Base-by-base conservation (phyloP, 2,329 filamentous ascomycete species). In the Reticulascus tulasneorum region DNA sequence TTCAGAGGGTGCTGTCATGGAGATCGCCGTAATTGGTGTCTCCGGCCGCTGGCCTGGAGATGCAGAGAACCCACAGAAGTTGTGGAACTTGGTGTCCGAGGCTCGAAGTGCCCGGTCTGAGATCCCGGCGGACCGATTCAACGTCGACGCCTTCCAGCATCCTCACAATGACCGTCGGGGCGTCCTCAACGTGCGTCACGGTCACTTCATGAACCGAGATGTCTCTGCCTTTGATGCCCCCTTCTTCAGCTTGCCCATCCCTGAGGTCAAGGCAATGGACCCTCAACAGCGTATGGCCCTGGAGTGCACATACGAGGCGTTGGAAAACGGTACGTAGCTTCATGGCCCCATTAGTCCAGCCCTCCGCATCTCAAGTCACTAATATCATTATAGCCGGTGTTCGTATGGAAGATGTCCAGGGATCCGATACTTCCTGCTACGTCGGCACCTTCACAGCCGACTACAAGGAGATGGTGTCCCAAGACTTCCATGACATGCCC, bases 111-210 rank as follows among this genome's bases (percentile, higher is more conserved):
- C 69, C 13, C 72, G 64, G 67, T 65, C 62, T 1, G 61, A 71
- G 29, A 65, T 73, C 16, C 69, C 71, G 1, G 45, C 55, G 7
- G 59, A 66, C 11, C 61, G 73, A 8, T 64, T 77, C 45, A 73
- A 75, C 22, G 62, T 68, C 24, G 58, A 68, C n/a, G 67, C 66
- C n/a, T 75, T 72, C 47, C 71, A 69, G 42, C 73, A 77, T 45
- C 71, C 72, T 0, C 65, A 71, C 18, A 63, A 63, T 5, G 62
- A 67, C 27, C 58, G 68, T 9, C 63, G 69, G 37, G 71, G 71
- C 24, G 66, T 63, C 47, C n/a, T 2, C 20, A 69, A 64, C 63
- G 69, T 12, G 61, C 60, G 4, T 67, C 73, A 33, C 58, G 33
- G 33, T 9, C 33, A 36, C 26, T 36, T 36, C 26, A 23, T 36